phyloP scores from a whole-genome alignment of 129 eudicot genomes.

The Centella asiatica region DNA sequence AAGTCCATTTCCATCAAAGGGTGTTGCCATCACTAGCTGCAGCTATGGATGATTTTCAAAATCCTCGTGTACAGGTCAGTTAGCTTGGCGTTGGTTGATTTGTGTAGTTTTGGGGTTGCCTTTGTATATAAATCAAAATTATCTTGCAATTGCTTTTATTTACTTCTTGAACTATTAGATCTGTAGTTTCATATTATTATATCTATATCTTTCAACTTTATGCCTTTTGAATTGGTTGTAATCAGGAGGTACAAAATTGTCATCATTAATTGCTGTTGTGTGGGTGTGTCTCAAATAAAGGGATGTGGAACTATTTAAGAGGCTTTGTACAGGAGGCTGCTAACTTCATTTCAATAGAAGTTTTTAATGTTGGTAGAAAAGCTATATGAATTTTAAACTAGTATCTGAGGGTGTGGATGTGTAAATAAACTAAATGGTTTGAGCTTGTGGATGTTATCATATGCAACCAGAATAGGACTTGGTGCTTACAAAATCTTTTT shows the following conservation, averaged over 20 bases:
- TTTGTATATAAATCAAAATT: background rate
- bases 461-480: background rate
- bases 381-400: no score
- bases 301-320: background rate
- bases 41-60: constrained; percentile 92
- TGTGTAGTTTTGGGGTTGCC: background rate
- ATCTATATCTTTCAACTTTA: background rate
- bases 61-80: constrained; percentile 89
- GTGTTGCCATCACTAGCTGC: constrained; percentile 84
- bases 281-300: no score
- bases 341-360: no score
- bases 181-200: background rate
- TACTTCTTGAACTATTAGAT: background rate
- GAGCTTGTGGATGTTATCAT: no score
- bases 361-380: no score
- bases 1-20: constrained; percentile 77
- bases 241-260: background rate
- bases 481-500: background rate
- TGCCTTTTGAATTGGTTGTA: background rate
- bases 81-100: background rate
- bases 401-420: no score
- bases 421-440: no score
- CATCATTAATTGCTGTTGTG: background rate
- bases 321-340: no score
- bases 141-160: background rate